A percentile compares a stretch with the other conserved stretches of the same genome.
Evolutionary conservation across 2,329 filamentous ascomycete genomes (phyloP).

Genomic region (Colletotrichum limetticola): DNA sequence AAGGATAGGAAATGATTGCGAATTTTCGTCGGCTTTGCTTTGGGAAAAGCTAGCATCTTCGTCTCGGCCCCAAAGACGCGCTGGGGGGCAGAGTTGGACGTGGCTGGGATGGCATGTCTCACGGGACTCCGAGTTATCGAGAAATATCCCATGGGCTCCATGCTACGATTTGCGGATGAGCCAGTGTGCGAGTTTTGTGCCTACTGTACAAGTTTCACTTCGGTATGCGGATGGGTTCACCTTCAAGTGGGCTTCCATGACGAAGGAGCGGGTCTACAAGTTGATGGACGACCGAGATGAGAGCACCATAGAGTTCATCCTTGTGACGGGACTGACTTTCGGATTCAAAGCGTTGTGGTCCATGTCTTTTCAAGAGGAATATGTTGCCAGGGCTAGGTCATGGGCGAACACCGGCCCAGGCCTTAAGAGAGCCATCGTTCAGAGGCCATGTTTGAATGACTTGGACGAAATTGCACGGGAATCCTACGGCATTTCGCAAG

Average conservation of each 20-base stretch:
- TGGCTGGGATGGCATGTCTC: background rate
- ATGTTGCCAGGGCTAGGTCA: too few species aligned
- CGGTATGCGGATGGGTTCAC: background rate
- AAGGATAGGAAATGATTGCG: background rate
- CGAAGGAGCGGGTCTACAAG: background rate
- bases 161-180: rapidly evolving
- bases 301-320: background rate
- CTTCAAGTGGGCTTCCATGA: background rate
- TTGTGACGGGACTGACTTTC: background rate
- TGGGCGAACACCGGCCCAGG: too few species aligned
- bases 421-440: too few species aligned
- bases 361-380: rapidly evolving
- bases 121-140: background rate
- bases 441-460: rapidly evolving
- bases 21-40: background rate
- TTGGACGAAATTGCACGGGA: too few species aligned
- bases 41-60: background rate
- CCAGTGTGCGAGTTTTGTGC: rapidly evolving
- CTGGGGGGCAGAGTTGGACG: background rate
- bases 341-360: background rate
- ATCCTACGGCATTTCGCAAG: background rate
- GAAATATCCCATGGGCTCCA: rapidly evolving
- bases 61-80: background rate
- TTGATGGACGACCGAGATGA: background rate
- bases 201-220: background rate